phyloP scores from a whole-genome alignment of 2,329 filamentous ascomycete genomes.

The Colletotrichum lindemuthianum region DNA sequence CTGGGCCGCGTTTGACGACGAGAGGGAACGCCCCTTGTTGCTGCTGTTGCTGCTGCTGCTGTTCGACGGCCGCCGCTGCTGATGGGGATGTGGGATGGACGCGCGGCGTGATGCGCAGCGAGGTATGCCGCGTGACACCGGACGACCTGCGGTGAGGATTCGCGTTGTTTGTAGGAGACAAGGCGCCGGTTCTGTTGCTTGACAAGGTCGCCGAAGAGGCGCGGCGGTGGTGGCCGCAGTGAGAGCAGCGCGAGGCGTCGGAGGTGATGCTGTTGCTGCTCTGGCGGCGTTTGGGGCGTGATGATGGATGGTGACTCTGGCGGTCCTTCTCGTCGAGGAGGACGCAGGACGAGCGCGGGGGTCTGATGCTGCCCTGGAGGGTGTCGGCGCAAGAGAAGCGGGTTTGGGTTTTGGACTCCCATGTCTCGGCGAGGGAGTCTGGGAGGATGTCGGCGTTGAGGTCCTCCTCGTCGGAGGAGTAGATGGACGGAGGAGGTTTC shows the following conservation, averaged over 20 bases:
- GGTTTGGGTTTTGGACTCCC: conserved; percentile 13
- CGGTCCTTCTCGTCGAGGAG: conserved; percentile 1
- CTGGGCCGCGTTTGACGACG: not conserved
- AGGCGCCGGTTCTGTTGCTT: not conserved
- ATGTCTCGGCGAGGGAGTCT: conserved; percentile 11
- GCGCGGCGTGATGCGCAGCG: not conserved
- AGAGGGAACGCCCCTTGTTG: not conserved
- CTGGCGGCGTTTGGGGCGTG: not conserved
- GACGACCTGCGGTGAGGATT: not conserved
- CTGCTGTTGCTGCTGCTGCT: not conserved
- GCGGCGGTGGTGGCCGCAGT: conserved; percentile 18
- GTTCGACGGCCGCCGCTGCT: not conserved
- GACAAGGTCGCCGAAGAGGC: conserved; percentile 11
- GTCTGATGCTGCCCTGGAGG: not conserved
- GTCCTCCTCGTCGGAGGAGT: conserved; percentile 16
- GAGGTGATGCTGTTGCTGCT: conserved; percentile 13
- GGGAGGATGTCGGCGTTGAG: conserved; percentile 13
- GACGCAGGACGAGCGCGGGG: not conserved
- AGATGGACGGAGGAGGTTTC: not conserved
- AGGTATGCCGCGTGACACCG: not conserved
- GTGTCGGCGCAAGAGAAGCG: conserved; percentile 7
- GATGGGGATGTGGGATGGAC: not conserved
- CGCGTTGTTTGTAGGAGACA: not conserved
- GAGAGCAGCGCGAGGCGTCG: not conserved
- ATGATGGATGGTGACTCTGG: too few relatives aligned